Percentiles rank a stretch among this genome's conserved stretches.
phyloP scores from a whole-genome alignment of 768 basidiomycete genomes.

The Holtermanniella nyarrowii region DNA sequence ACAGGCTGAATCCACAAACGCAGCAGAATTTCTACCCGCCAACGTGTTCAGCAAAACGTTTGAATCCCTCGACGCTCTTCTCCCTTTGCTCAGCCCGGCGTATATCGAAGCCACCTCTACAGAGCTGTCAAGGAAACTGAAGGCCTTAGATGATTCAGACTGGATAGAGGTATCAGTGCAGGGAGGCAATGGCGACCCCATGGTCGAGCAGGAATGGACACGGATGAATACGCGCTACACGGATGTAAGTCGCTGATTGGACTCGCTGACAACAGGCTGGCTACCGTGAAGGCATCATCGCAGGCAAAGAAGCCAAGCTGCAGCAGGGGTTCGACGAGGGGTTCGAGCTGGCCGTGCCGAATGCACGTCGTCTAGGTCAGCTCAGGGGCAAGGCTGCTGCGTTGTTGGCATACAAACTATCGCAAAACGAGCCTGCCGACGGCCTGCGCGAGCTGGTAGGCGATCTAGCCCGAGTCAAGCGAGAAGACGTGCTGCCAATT shows the following conservation, averaged over 20 bases:
- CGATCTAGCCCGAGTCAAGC: not conserved
- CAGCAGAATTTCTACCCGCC: not conserved
- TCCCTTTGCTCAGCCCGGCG: not conserved
- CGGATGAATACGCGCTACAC: conserved; percentile 29
- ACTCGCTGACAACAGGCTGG: conserved; percentile 54
- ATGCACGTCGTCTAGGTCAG: conserved; percentile 66
- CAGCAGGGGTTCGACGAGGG: conserved; percentile 86
- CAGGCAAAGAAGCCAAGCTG: conserved; percentile 75
- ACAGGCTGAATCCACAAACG: not conserved
- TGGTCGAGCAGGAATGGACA: conserved; percentile 33
- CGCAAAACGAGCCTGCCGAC: not conserved
- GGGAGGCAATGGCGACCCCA: conserved; percentile 20
- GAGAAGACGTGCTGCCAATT: conserved; percentile 1
- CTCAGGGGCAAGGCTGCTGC: conserved; percentile 64
- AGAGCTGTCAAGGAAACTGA: not conserved
- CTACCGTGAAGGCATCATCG: conserved; percentile 91
- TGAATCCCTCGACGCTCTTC: not conserved
- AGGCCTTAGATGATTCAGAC: conserved; percentile 20
- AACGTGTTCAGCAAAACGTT: not conserved
- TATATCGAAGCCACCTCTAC: not conserved
- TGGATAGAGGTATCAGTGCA: conserved; percentile 25
- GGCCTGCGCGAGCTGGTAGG: not conserved
- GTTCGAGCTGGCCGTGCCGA: conserved; percentile 52
- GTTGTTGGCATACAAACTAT: conserved; percentile 45
- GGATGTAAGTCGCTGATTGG: conserved; percentile 25